Conservation (phyloP, 2,329 filamentous ascomycete genomes). For the Aureobasidium sp. region DNA sequence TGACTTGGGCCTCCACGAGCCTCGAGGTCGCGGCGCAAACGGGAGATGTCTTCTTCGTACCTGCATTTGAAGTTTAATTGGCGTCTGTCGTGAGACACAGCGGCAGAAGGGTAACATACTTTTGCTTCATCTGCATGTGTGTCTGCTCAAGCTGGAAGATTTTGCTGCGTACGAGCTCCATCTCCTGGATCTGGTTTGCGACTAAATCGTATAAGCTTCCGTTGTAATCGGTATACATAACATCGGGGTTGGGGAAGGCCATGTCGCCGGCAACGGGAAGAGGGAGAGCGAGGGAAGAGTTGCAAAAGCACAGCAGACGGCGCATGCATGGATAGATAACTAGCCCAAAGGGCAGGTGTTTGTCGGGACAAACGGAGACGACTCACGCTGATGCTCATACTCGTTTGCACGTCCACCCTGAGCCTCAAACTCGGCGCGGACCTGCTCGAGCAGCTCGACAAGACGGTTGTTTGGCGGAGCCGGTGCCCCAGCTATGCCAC, state of each 20-base stretch:
- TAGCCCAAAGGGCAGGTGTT: neutral
- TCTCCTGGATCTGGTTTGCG: slow-evolving; percentile 83
- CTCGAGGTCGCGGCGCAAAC: slow-evolving; percentile 82
- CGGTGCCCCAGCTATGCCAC: slow-evolving; percentile 60
- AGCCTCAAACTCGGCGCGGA: slow-evolving; percentile 84
- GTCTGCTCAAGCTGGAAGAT: slow-evolving; percentile 88
- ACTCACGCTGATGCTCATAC: slow-evolving; percentile 91
- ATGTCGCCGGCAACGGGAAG: neutral
- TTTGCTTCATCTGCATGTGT: slow-evolving; percentile 81
- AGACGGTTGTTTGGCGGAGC: slow-evolving; percentile 64
- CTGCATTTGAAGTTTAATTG: slow-evolving; percentile 42
- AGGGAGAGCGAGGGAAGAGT: neutral
- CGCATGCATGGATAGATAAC: neutral
- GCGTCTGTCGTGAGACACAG: neutral
- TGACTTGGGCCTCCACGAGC: slow-evolving; percentile 56
- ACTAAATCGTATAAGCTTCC: slow-evolving; percentile 48
- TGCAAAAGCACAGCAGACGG: neutral
- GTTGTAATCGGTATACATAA: slow-evolving; percentile 12
- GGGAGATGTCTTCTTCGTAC: slow-evolving; percentile 85
- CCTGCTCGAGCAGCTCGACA: slow-evolving; percentile 84
- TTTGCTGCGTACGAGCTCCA: slow-evolving; percentile 88
- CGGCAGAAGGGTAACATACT: slow-evolving; percentile 53
- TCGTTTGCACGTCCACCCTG: slow-evolving; percentile 67
- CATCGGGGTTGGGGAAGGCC: slow-evolving; percentile 1
- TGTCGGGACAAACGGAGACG: slow-evolving; percentile 3